Conservation (phyloP, 116 monocot species). For the Cymodocea nodosa region DNA sequence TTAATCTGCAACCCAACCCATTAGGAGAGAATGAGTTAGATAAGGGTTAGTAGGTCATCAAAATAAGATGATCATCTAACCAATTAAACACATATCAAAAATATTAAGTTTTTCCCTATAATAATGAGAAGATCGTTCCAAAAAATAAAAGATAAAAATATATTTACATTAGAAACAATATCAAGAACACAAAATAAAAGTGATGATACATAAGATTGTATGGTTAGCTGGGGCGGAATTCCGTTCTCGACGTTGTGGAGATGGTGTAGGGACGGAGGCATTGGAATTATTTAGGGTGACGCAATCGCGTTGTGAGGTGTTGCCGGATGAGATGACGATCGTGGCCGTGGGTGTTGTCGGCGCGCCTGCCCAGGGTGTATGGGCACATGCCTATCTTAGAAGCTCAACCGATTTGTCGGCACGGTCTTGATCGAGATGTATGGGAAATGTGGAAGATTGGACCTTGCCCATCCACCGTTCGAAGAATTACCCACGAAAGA, state of each 20-base stretch:
- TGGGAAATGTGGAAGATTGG: conserved; percentile 22
- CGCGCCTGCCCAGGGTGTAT: conserved; percentile 16
- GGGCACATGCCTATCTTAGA: conserved; percentile 14
- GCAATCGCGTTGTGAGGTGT: conserved; percentile 10
- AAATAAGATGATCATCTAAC: too few species aligned
- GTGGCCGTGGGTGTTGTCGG: conserved; percentile 17
- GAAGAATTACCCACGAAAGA: conserved; percentile 19
- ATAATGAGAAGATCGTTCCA: too few species aligned
- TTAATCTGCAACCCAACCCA: too few species aligned
- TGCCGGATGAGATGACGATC: conserved; percentile 21
- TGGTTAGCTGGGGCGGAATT: conserved; percentile 14
- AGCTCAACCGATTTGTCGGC: conserved; percentile 20
- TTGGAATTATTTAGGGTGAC: conserved; percentile 13
- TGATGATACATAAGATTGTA: too few species aligned
- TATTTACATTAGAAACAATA: too few species aligned
- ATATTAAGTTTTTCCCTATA: too few species aligned
- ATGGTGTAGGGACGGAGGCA: not conserved
- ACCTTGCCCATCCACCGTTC: conserved; percentile 27
- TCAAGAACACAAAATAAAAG: too few species aligned
- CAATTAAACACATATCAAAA: too few species aligned
- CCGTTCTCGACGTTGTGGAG: not conserved
- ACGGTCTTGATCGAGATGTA: conserved; percentile 49
- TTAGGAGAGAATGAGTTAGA: too few species aligned
- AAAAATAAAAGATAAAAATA: too few species aligned
- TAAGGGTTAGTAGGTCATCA: too few species aligned